Evolutionary conservation across 2,329 filamentous ascomycete genomes (phyloP), one percentile per base, ranked within the genome.

Genomic region (Botrytis fragariae): DNA sequence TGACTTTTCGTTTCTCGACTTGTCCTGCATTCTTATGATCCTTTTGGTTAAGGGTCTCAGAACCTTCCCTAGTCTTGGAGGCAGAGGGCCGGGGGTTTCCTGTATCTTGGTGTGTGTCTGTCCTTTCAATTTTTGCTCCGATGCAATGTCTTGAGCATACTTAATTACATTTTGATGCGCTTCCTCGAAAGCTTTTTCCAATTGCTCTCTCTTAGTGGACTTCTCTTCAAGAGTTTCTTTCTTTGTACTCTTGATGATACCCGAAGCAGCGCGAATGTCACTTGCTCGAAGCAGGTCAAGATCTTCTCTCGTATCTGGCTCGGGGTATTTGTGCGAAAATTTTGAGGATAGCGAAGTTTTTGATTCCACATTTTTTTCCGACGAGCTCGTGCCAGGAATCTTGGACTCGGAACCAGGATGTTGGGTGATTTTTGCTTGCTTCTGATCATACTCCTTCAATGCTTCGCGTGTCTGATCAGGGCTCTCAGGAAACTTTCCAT

Each of bases 401-500:
- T 32, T 39, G 14, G 32, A 67, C 22, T 67, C 25, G 6, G 64
- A 29, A 35, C 45, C 25, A 35, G 45, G 82, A 37, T 25, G 7
- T 37, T 65, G 42, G 6, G 42, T 25, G 18, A 65, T 44, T 18
- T 32, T 59, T 39, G 48, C 59, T 39, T 45, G 61, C 29, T 74
- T 75, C 32, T 60, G 18, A 29, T 75, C 74, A 51, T 74, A 75
- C 22, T 74, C 74, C 57, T 74, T 82, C 8, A 83, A 81, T n/a
- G 80, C 74, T 44, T 83, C 82, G 44, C 73, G 59, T 39, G 59
- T 78, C 2, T 79, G 80, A 71, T 79, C 76, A n/a, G 79, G 74
- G n/a, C 62, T 79, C 10, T 77, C 74, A 5, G 75, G 37, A 4
- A 74, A 57, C n/a, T 79, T 77, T 62, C 74, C 76, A 54, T 79